These are phyloP conservation scores for Metschnikowia gruessii DNA, from an alignment of 805 yeast genomes.

Conservation along the genomic window DNA sequence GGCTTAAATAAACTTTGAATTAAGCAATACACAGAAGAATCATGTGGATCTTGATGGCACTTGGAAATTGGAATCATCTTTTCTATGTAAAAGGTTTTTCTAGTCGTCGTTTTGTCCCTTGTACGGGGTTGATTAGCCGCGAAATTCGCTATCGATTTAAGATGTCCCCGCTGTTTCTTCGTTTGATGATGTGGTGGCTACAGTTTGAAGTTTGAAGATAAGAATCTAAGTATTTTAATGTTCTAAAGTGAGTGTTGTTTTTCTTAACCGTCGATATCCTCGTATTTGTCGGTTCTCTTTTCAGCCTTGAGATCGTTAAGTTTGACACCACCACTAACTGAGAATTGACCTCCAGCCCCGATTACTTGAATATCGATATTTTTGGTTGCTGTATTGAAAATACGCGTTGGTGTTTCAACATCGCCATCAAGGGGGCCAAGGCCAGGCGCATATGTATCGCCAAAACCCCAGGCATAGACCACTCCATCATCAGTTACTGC, in stretches of 20 bases:
- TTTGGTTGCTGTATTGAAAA: constrained; percentile 90
- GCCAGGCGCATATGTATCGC: constrained; percentile 95
- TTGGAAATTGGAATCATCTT: too few species aligned
- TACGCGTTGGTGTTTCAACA: constrained; percentile 82
- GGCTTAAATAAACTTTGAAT: too few species aligned
- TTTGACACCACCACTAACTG: constrained; percentile 79
- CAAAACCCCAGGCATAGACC: constrained; percentile 96
- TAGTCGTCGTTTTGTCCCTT: too few species aligned
- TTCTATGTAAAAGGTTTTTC: too few species aligned
- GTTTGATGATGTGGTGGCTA: too few species aligned
- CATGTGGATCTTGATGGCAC: too few species aligned
- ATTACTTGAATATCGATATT: constrained; percentile 64
- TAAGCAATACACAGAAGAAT: too few species aligned
- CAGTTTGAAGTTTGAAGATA: background rate
- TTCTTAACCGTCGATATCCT: constrained; percentile 27
- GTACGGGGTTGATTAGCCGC: too few species aligned
- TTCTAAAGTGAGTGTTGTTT: background rate
- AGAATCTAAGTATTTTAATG: background rate
- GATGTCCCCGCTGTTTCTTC: too few species aligned
- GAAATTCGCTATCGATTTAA: too few species aligned
- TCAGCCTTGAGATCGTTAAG: constrained; percentile 51
- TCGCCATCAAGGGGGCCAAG: constrained; percentile 90
- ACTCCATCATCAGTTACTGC: constrained; percentile 84
- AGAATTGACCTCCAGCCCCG: constrained; percentile 97
- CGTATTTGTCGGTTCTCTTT: constrained; percentile 49